Conservation (phyloP, 805 yeast genomes). For the Myxozyma melibiosi region DNA sequence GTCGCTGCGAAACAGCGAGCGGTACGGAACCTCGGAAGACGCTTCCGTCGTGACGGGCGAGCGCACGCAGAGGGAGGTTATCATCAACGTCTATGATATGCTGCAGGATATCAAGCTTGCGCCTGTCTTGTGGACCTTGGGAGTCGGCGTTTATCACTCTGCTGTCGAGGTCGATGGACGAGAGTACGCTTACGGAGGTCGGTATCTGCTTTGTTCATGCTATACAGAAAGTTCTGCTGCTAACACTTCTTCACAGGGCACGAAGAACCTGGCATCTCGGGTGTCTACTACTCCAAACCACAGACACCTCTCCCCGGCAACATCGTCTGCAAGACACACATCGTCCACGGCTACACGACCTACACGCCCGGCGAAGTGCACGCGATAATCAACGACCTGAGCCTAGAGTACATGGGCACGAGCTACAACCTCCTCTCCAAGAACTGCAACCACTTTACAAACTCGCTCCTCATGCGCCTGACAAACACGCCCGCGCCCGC, state of each 20-base stretch:
- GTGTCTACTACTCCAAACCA: constrained; percentile 32
- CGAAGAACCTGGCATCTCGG: constrained; percentile 31
- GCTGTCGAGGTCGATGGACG: constrained; percentile 34
- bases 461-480: constrained; percentile 21
- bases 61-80: constrained; percentile 7
- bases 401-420: constrained; percentile 30
- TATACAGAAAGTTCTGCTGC: neutral
- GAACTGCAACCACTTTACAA: constrained; percentile 32
- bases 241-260: constrained; percentile 12
- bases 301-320: constrained; percentile 26
- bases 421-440: constrained; percentile 31
- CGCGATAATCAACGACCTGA: constrained; percentile 27
- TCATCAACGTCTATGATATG: constrained; percentile 33
- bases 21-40: constrained; percentile 3
- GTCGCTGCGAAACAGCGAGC: constrained; percentile 7
- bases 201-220: neutral
- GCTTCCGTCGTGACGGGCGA: neutral
- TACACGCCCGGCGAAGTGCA: constrained; percentile 30
- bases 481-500: constrained; percentile 25
- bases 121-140: constrained; percentile 29
- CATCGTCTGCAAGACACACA: constrained; percentile 23
- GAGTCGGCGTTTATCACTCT: constrained; percentile 34
- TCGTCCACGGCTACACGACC: constrained; percentile 27
- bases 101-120: constrained; percentile 31
- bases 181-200: constrained; percentile 34